Base-by-base conservation (phyloP, 345 rosid species). In the Citrus mangshanensis region DNA sequence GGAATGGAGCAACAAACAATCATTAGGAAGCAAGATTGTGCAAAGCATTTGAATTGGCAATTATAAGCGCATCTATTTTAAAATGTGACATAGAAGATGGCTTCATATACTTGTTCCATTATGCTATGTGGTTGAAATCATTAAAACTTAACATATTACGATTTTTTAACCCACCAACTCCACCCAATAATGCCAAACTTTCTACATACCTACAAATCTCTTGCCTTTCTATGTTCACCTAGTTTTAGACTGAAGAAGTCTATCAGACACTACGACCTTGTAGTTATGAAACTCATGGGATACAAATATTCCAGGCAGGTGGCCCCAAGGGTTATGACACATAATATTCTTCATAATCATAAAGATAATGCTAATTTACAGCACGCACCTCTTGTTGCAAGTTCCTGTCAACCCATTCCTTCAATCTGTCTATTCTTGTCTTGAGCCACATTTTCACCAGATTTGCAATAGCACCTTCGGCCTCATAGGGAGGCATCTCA, bases 401-500 rank as follows among this genome's bases (percentile, higher is more conserved):
- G 86, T 83, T 92, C 85, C 97, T 84, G 79, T 93, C 99, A 60
- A 90, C 88, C 97, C 95, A 93, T 75, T 95, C 98, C 85, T 91
- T 93, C 79, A 94, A 74, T 84, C 95, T 89, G 86, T 94, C 98
- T 67, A 90, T 80, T 81, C 95, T 94, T 67, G 85, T 81, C 76
- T 84, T 91, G 78, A 95, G 90, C 99, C 99, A 95, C 49, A 77
- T 84, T 80, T 94, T 95, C 22, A 95, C 97, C 74, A 94, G 89
- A 89, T 91, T 91, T 78, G 94, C 97, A 76, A 95, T 93, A 59
- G 93, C 94, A 8, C 92, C 85, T 81, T 93, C 99, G n/a, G 98
- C 98, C 82, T 95, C 98, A 68, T 76, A 95, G 35, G 99, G 98
- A 78, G 99, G 97, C 99, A 95, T 95, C 85, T 95, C 99, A 34